Evolutionary conservation across 2,329 filamentous ascomycete genomes (phyloP).

Genomic region (Trichoderma oligosporum): DNA sequence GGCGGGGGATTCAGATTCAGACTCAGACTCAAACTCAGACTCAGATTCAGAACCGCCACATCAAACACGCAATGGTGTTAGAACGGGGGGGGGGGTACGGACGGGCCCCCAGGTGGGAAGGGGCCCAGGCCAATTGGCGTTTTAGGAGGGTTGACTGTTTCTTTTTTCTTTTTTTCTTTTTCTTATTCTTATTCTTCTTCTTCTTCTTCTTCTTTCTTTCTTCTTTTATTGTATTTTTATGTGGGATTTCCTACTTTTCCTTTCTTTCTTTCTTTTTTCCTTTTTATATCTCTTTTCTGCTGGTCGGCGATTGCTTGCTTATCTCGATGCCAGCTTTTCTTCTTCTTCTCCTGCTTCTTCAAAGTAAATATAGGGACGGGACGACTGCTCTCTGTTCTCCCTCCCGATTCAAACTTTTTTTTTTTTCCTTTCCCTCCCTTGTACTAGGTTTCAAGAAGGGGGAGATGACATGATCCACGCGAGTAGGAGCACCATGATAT

Average conservation of each 20-base stretch:
- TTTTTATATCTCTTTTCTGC: neutral
- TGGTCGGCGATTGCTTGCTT: too few relatives aligned
- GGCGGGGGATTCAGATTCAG: too few relatives aligned
- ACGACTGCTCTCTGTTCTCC: too few relatives aligned
- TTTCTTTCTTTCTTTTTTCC: neutral
- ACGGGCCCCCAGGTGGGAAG: neutral
- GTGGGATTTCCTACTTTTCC: neutral
- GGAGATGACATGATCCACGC: too few relatives aligned
- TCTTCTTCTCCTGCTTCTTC: too few relatives aligned
- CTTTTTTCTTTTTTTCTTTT: neutral
- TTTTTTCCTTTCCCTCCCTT: too few relatives aligned
- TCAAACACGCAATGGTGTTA: slow-evolving; percentile 1
- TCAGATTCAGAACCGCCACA: neutral
- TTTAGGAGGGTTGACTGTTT: neutral
- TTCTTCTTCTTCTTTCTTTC: neutral
- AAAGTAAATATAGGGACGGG: too few relatives aligned
- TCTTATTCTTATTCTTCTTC: neutral
- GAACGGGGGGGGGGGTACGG: neutral
- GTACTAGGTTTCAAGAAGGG: too few relatives aligned
- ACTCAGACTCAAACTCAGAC: too few relatives aligned
- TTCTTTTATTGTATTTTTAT: slow-evolving; percentile 3
- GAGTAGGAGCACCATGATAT: too few relatives aligned
- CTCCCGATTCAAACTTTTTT: too few relatives aligned
- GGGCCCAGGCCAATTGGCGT: neutral
- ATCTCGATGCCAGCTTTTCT: too few relatives aligned